Conservation (phyloP, 23 red algal species). For the Gracilaria domingensis region DNA sequence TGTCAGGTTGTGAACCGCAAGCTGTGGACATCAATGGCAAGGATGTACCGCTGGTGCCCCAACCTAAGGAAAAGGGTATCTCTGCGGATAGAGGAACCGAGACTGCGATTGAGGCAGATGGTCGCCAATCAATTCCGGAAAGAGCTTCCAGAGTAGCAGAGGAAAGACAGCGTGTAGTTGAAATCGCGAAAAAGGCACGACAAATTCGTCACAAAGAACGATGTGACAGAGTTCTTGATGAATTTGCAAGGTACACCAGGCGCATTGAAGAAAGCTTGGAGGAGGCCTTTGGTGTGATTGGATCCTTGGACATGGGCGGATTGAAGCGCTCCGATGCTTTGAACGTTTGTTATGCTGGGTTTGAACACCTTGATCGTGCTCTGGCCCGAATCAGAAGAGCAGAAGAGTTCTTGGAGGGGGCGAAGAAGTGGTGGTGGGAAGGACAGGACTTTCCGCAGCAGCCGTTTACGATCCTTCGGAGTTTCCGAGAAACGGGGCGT, state of each 20-base stretch:
- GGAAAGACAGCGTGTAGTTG: slow-evolving; percentile 1
- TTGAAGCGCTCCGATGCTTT: not conserved
- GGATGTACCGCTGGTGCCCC: not conserved
- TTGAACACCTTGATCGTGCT: slow-evolving; percentile 1
- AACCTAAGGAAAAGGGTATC: no score
- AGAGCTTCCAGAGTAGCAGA: slow-evolving; percentile 15
- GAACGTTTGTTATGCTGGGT: not conserved
- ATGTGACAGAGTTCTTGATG: not conserved
- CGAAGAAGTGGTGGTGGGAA: slow-evolving; percentile 25
- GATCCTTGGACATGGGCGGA: not conserved
- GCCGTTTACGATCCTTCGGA: not conserved
- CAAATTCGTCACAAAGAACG: not conserved
- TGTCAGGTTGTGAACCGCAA: not conserved
- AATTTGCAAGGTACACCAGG: not conserved
- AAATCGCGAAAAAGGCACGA: slow-evolving; percentile 12
- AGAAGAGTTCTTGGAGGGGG: not conserved
- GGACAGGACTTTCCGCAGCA: not conserved
- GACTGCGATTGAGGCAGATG: not conserved
- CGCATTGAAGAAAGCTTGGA: not conserved
- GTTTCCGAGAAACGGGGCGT: not conserved
- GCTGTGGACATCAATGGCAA: not conserved
- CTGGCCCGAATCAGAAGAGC: not conserved
- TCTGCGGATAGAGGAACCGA: not conserved
- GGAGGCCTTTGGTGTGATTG: not conserved
- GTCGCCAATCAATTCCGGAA: not conserved